Base-by-base conservation (phyloP, 495 filamentous ascomycete genomes). In the Neurospora hispaniola region DNA sequence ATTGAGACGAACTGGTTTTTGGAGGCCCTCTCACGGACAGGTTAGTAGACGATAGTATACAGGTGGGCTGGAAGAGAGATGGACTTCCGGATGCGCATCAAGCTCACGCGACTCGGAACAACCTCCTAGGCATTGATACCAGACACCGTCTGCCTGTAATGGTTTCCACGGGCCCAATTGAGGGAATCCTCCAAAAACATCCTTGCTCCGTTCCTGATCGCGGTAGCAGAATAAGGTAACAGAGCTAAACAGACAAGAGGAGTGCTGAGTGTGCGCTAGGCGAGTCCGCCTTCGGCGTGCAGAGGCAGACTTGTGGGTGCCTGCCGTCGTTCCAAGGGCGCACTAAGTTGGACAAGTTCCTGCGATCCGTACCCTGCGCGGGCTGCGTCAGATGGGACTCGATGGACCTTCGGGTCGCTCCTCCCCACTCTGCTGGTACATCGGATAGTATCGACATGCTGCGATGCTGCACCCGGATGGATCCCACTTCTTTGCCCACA, bases 361-460 rank as follows among this genome's bases (percentile, higher is more conserved):
- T 66, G 54, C 54, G 54, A 66, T 66, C 27, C 14, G 27, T 35
- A 66, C 54, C 54, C 54, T 66, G 54, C 23, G 23, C 54, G 54
- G 54, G 54, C 54, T 62, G 54, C 27, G 27, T 62, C 27, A 62
- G 54, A 62, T 35, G 27, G 54, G 23, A 62, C 54, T 62, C 54
- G 54, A 62, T 62, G 54, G 54, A 14, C 54, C 54, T 66, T 66
- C 54, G 54, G 54, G 54, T 73, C 73, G 31, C 69, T 70, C 68
- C 71, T 75, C 75, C 75, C 75, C 75, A 76, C 75, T 75, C 68
- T 73, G 43, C 68, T 73, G 43, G 31, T 42, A 38, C 35, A 38
- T n/a, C n/a, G n/a, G n/a, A n/a, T 38, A 31, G 27, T 31, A 71
- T 71, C 72, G n/a, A 44, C 59, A 70, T n/a, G 39, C 46, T 62